Evolutionary conservation across 768 basidiomycete genomes (phyloP).

Genomic region (Russula foetens): DNA sequence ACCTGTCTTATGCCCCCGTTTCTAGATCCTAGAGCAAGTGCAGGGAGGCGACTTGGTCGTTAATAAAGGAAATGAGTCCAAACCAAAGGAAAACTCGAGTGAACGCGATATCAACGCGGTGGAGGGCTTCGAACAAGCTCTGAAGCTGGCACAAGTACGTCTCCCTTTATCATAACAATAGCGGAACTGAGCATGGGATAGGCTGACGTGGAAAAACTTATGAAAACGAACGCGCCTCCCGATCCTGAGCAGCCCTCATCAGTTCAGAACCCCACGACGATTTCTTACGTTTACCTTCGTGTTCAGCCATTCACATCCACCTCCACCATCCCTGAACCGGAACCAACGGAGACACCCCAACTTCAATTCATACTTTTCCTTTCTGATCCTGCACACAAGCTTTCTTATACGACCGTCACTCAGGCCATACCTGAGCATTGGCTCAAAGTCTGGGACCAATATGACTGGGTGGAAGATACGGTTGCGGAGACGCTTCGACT

Average conservation of each 20-base stretch:
- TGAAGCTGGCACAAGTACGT: constrained; percentile 75
- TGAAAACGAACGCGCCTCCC: constrained; percentile 50
- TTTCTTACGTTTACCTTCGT: constrained; percentile 88
- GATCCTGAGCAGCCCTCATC: constrained; percentile 26
- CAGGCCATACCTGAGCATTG: constrained; percentile 81
- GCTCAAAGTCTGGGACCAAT: constrained; percentile 85
- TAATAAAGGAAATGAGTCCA: constrained; percentile 72
- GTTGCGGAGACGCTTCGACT: constrained; percentile 81
- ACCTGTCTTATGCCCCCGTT: not conserved
- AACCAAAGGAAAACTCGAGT: constrained; percentile 47
- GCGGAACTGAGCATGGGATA: constrained; percentile 25
- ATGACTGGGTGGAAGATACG: constrained; percentile 94
- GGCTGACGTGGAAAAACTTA: constrained; percentile 72
- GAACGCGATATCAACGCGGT: constrained; percentile 72
- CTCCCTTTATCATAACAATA: not conserved
- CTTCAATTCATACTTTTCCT: constrained; percentile 60
- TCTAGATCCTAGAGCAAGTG: constrained; percentile 83
- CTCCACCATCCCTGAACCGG: constrained; percentile 35
- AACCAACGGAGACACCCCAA: constrained; percentile 27
- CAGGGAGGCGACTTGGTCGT: constrained; percentile 88
- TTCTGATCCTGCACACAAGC: constrained; percentile 70
- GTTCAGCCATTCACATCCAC: constrained; percentile 77
- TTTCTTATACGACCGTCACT: constrained; percentile 70
- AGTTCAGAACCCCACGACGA: constrained; percentile 58
- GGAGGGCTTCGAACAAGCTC: constrained; percentile 75